Evolutionary conservation across 345 rosid genomes (phyloP).

Genomic region (Erucastrum elatum): DNA sequence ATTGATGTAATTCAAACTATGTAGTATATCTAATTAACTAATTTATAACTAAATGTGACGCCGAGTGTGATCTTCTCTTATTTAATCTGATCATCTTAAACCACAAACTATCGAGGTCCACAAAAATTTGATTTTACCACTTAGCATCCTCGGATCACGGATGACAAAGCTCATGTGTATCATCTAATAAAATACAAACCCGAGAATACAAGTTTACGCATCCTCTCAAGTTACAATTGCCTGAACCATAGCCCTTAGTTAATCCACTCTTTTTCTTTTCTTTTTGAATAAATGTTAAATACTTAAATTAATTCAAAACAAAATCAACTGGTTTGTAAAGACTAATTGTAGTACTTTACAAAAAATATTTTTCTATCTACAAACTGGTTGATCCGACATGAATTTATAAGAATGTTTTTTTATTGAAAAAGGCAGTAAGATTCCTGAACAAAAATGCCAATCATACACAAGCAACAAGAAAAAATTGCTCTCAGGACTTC

Average conservation of each 20-base stretch:
- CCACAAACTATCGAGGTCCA: background rate
- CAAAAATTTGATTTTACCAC: background rate
- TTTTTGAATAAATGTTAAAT: too few relatives aligned
- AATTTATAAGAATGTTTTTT: background rate
- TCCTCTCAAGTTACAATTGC: background rate
- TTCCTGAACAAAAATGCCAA: conserved; percentile 17
- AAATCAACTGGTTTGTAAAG: too few relatives aligned
- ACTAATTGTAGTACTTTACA: too few relatives aligned
- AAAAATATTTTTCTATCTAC: too few relatives aligned
- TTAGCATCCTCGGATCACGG: background rate
- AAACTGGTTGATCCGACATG: background rate
- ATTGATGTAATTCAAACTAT: background rate
- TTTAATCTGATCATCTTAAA: background rate
- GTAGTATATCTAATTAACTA: background rate
- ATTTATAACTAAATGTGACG: background rate
- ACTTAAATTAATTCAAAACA: too few relatives aligned
- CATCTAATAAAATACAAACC: too few relatives aligned
- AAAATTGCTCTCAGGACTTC: conserved; percentile 12
- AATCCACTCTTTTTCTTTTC: too few relatives aligned
- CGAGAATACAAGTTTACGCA: too few relatives aligned
- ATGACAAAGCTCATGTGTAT: background rate
- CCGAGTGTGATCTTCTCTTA: background rate
- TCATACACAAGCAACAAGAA: conserved; percentile 19
- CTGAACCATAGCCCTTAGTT: background rate
- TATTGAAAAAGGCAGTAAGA: background rate